Percentiles rank a stretch among this genome's conserved stretches.
Evolutionary conservation across 2,329 filamentous ascomycete species (phyloP).

Genomic region (Mariannaea elegans): DNA sequence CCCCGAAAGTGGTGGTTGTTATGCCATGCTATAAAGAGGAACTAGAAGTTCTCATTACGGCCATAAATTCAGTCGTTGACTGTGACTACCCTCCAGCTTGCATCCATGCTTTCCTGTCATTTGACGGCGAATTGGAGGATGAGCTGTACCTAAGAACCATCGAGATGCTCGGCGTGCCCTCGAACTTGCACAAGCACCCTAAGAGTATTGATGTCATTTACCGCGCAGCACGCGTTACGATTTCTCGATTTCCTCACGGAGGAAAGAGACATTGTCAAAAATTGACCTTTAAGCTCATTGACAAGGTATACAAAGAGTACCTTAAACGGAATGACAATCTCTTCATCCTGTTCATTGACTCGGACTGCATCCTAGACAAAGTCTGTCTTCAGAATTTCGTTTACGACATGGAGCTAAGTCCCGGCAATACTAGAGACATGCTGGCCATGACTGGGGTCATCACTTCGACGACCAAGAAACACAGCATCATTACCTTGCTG

Average conservation of each 20-base stretch:
- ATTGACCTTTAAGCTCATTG: constrained; percentile 89
- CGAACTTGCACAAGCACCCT: constrained; percentile 80
- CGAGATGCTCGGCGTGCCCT: constrained; percentile 81
- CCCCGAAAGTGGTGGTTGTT: constrained; percentile 93
- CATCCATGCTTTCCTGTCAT: constrained; percentile 94
- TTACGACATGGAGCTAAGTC: constrained; percentile 98
- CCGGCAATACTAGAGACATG: constrained; percentile 91
- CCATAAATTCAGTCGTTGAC: constrained; percentile 89
- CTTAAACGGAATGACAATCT: constrained; percentile 88
- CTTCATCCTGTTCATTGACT: constrained; percentile 97
- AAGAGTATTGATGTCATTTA: constrained; percentile 92
- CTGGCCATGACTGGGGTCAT: constrained; percentile 98
- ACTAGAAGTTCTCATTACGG: constrained; percentile 82
- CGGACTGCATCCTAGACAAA: constrained; percentile 91
- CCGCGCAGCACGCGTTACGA: constrained; percentile 82
- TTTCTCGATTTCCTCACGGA: constrained; percentile 91
- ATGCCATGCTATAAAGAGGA: constrained; percentile 98
- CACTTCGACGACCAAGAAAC: constrained; percentile 88
- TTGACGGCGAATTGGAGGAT: constrained; percentile 89
- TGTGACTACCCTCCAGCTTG: constrained; percentile 94
- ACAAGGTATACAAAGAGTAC: constrained; percentile 90
- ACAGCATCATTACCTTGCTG: constrained; percentile 88
- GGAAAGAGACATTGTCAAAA: constrained; percentile 96
- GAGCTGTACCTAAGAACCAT: constrained; percentile 90
- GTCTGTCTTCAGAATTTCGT: constrained; percentile 97